Conservation (phyloP, 208 protist genomes). For the Trypanosomatidae sp. region DNA sequence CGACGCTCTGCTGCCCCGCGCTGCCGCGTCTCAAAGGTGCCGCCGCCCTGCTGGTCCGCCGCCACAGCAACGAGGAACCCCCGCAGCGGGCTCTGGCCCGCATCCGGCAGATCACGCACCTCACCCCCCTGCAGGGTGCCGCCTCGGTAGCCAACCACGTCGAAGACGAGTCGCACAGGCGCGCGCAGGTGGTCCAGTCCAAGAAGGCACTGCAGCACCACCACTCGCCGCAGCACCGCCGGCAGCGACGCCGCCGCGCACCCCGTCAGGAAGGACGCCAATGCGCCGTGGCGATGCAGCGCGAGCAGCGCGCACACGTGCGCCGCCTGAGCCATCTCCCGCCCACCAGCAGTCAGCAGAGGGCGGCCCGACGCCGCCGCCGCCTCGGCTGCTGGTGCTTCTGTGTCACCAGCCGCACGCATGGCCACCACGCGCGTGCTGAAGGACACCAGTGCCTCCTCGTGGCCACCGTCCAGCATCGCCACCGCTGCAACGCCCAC, state of each 20-base stretch:
- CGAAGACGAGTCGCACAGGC: conserved; percentile 64
- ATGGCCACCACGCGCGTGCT: conserved; percentile 17
- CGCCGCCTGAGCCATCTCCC: conserved; percentile 23
- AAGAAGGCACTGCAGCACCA: conserved; percentile 49
- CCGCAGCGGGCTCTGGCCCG: neutral
- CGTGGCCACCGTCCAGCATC: conserved; percentile 60
- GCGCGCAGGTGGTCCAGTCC: conserved; percentile 60
- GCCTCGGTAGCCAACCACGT: conserved; percentile 35
- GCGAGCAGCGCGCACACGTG: conserved; percentile 8
- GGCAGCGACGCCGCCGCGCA: conserved; percentile 6
- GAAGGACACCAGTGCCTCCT: conserved; percentile 33
- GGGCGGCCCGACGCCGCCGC: conserved; percentile 9
- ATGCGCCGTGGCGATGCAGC: neutral
- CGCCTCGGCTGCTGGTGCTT: neutral
- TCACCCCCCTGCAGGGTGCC: neutral
- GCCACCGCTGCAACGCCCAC: conserved; percentile 62
- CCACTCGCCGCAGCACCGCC: conserved; percentile 25
- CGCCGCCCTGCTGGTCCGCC: conserved; percentile 5
- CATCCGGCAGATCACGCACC: neutral
- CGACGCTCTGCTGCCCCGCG: conserved; percentile 22
- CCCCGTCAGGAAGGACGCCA: neutral
- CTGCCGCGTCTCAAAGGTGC: conserved; percentile 42
- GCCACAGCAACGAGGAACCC: conserved; percentile 11
- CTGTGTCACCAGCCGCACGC: conserved; percentile 18
- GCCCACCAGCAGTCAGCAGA: conserved; percentile 12